Conservation (phyloP, 306 rosid genomes). For the Albizia julibrissin region DNA sequence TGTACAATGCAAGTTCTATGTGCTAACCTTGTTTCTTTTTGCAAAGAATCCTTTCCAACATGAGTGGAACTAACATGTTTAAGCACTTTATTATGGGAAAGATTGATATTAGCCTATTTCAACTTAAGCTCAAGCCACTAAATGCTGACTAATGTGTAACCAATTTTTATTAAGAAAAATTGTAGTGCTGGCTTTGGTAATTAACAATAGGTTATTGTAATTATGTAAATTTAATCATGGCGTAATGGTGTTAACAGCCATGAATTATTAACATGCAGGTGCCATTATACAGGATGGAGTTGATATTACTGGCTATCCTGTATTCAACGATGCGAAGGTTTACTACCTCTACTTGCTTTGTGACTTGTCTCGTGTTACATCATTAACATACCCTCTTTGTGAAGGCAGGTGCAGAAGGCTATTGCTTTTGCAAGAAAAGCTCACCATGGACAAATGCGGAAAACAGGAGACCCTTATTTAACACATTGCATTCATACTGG, state of each 20-base stretch:
- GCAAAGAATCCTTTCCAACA: not conserved
- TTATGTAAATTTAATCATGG: not conserved
- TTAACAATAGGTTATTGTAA: constrained; percentile 9
- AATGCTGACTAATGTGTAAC: constrained; percentile 14
- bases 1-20: not conserved
- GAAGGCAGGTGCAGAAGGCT: constrained; percentile 99
- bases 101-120: not conserved
- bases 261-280: constrained; percentile 53
- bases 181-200: constrained; percentile 9
- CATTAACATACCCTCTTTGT: constrained; percentile 56
- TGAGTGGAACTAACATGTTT: not conserved
- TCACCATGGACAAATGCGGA: constrained; percentile 83
- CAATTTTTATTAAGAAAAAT: constrained; percentile 6
- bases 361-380: constrained; percentile 36
- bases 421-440: constrained; percentile 89
- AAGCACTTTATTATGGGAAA: not conserved
- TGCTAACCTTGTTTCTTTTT: not conserved
- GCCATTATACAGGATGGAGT: constrained; percentile 81
- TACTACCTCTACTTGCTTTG: constrained; percentile 37
- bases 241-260: constrained; percentile 5
- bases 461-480: constrained; percentile 92
- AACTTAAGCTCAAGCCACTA: not conserved
- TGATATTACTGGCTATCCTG: constrained; percentile 82
- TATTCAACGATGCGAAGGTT: constrained; percentile 84
- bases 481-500: constrained; percentile 93